These are phyloP conservation scores for Teratosphaeria epicoccoides DNA, from an alignment of 2,329 filamentous ascomycete species.

Conservation along the genomic window DNA sequence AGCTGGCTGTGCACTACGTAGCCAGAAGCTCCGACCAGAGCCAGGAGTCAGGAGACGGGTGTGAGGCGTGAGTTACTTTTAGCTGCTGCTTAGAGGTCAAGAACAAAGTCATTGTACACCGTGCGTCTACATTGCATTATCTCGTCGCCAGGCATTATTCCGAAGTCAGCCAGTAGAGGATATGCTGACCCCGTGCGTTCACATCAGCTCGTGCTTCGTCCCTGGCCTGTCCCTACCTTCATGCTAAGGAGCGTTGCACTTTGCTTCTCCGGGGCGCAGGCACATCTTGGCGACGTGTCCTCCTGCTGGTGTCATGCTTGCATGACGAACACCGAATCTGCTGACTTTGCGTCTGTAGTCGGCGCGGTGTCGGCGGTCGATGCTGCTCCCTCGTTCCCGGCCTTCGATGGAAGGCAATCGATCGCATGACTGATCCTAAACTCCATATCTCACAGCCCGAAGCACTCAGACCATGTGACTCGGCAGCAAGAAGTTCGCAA, in stretches of 20 bases:
- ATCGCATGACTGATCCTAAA: too few species aligned
- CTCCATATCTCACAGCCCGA: too few species aligned
- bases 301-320: background rate
- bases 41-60: background rate
- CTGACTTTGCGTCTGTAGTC: background rate
- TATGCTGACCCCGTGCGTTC: too few species aligned
- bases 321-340: background rate
- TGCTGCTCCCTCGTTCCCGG: too few species aligned
- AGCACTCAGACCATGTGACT: conserved; percentile 64
- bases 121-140: background rate
- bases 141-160: background rate
- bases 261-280: too few species aligned
- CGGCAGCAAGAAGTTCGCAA: conserved; percentile 38
- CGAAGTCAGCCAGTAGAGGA: background rate
- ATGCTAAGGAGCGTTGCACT: too few species aligned
- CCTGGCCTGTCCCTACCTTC: too few species aligned
- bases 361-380: too few species aligned
- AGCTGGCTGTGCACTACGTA: background rate
- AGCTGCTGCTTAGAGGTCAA: background rate
- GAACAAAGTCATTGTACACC: background rate
- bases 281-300: background rate
- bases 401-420: too few species aligned
- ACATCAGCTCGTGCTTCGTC: too few species aligned
- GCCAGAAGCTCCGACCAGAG: too few species aligned
- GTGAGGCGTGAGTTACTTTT: background rate